A percentile compares a stretch with the other conserved stretches of the same genome.
These are phyloP conservation scores for Deuterostichococcus epilithicus DNA, from an alignment of 139 green algal genomes.

Conservation along the genomic window DNA sequence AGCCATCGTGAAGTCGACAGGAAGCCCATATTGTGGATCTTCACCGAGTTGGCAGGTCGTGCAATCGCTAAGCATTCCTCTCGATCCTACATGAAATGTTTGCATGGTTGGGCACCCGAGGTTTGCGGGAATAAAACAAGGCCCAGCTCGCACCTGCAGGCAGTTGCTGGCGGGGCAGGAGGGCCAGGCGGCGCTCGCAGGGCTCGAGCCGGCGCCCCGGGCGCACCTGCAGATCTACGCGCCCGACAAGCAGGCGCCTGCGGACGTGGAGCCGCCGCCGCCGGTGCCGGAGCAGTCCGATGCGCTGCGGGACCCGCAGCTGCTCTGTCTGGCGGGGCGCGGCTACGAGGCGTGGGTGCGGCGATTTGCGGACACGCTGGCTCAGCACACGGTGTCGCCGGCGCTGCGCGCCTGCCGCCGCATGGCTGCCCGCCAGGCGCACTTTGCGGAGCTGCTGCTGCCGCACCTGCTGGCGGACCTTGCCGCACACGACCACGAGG, in stretches of 20 bases:
- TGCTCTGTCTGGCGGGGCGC: constrained; percentile 7
- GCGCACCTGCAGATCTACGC: constrained; percentile 12
- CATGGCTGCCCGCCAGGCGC: constrained; percentile 29
- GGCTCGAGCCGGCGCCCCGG: background rate
- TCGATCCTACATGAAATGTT: background rate
- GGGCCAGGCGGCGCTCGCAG: constrained; percentile 12
- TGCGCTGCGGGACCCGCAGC: background rate
- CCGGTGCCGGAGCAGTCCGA: background rate
- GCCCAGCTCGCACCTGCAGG: background rate
- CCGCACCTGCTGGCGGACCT: constrained; percentile 47
- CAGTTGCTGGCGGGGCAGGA: constrained; percentile 24
- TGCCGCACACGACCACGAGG: constrained; percentile 18
- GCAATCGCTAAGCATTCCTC: background rate
- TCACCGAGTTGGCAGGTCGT: too few species aligned
- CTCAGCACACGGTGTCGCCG: constrained; percentile 16
- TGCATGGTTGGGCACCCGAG: too few species aligned
- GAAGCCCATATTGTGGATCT: too few species aligned
- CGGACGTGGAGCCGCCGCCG: background rate
- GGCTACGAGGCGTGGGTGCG: constrained; percentile 52
- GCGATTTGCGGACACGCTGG: constrained; percentile 39
- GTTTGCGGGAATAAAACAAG: too few species aligned
- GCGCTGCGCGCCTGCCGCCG: background rate
- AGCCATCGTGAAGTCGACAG: too few species aligned
- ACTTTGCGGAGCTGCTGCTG: constrained; percentile 56
- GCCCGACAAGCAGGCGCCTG: too few species aligned